A percentile compares a stretch with the other conserved stretches of the same genome.
phyloP scores from a whole-genome alignment of 352 stramenopile species.

The Aphanomyces astaci region DNA sequence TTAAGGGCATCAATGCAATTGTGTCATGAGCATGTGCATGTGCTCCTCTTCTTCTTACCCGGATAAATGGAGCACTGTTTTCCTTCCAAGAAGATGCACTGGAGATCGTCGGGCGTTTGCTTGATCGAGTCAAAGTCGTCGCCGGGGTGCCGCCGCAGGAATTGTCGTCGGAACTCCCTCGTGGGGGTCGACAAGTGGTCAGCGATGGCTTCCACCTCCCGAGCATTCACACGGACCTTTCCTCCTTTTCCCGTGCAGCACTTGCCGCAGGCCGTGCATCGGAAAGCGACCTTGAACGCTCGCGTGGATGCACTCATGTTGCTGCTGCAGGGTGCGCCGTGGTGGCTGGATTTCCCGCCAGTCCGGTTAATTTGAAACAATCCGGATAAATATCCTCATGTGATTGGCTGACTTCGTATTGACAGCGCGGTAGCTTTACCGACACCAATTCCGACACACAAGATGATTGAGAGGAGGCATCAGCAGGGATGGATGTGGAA shows the following conservation, averaged over 20 bases:
- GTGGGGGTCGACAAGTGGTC: slow-evolving; percentile 29
- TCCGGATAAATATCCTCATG: not conserved
- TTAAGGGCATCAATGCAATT: not conserved
- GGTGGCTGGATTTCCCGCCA: not conserved
- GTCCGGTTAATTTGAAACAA: not conserved
- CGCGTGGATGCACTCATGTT: not conserved
- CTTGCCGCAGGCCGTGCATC: slow-evolving; percentile 66
- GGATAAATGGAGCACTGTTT: slow-evolving; percentile 59
- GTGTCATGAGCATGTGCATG: no score
- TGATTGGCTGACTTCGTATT: slow-evolving; percentile 17
- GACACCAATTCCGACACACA: not conserved
- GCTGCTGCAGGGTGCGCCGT: no score
- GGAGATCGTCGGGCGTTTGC: slow-evolving; percentile 35
- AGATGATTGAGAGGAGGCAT: not conserved
- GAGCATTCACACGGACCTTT: slow-evolving; percentile 54
- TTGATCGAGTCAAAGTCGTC: slow-evolving; percentile 25
- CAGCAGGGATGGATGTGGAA: slow-evolving; percentile 9
- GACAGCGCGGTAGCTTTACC: not conserved
- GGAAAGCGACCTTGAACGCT: slow-evolving; percentile 32
- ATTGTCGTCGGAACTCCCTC: slow-evolving; percentile 33
- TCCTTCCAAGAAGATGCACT: slow-evolving; percentile 23
- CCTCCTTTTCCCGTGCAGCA: slow-evolving; percentile 67
- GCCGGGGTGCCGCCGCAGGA: slow-evolving; percentile 25
- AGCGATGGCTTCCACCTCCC: slow-evolving; percentile 45
- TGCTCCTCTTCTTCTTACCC: no score